Conservation (phyloP, 495 filamentous ascomycete species). For the Neurospora sp. region DNA sequence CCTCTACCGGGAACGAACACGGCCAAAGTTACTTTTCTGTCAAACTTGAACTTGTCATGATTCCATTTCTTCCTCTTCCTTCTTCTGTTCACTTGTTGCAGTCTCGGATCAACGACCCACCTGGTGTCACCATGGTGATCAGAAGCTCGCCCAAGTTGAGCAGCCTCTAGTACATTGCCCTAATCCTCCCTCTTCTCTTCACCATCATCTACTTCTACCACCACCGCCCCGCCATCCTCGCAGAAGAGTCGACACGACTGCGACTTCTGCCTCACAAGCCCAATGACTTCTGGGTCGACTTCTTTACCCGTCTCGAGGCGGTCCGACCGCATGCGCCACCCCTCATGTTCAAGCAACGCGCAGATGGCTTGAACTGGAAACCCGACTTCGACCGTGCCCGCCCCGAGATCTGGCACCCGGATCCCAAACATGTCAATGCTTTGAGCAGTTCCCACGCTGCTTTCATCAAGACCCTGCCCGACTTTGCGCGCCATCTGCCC, state of each 20-base stretch:
- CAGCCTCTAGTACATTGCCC: not conserved
- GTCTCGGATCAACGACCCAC: not conserved
- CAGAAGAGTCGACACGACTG: not conserved
- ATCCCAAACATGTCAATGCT: not conserved
- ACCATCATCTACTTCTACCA: conserved; percentile 1
- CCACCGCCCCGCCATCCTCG: not conserved
- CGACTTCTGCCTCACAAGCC: not conserved
- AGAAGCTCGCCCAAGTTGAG: not conserved
- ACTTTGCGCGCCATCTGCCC: conserved; percentile 27
- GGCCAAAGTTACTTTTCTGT: too few relatives aligned
- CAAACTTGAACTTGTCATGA: too few relatives aligned
- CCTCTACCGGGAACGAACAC: too few relatives aligned
- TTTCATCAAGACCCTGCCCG: conserved; percentile 30
- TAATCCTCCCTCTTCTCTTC: conserved; percentile 2
- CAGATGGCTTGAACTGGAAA: conserved; percentile 1
- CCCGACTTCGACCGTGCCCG: conserved; percentile 2
- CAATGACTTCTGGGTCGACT: conserved; percentile 10
- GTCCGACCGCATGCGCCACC: not conserved
- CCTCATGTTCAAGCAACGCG: not conserved
- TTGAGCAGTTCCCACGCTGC: conserved; percentile 24
- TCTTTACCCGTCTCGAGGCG: conserved; percentile 8
- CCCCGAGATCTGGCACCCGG: not conserved
- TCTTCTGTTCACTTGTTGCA: too few relatives aligned
- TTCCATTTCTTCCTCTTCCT: not conserved
- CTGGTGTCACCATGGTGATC: not conserved